Evolutionary conservation across 441 rosid species (phyloP), one percentile per base, ranked within the genome.

Genomic region (Bruguiera hainesii): DNA sequence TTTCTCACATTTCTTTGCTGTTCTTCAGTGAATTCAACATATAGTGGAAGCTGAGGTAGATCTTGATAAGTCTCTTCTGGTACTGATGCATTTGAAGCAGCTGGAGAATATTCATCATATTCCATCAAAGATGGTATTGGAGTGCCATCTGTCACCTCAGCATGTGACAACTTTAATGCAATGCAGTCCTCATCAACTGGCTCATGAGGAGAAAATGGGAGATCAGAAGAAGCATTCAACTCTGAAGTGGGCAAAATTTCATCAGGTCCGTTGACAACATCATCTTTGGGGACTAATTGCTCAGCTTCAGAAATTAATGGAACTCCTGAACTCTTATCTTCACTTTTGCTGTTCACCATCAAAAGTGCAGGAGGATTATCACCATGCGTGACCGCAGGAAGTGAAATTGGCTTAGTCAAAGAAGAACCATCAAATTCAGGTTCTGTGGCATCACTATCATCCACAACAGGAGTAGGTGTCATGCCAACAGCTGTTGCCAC

Each of bases 41-140:
- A 91, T 13, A 71, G 53, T 51, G 98, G 99, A 70, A 88, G 86
- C 59, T 82, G 72, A 64, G 90, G 90, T 67, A 93, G 82, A 65
- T 93, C 97, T 67, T 53, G 83, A 76, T 78, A 75, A 65, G 82
- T 82, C 67, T 96, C 99, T 75, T 91, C 98, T 67, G 80, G 78
- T 26, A 79, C 69, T 62, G 77, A 72, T 59, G 72, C 63, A 58
- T 66, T 82, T 66, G 85, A 80, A 76, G 70, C 75, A 79, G 76
- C 71, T 48, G 82, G 82, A 62, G 82, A 78, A 68, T 74, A 76
- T 78, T 77, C 78, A 66, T 95, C 90, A 75, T 70, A 66, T 70
- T 88, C 97, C 70, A 83, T 72, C 56, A 67, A 70, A 73, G 81
- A 76, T 63, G 71, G 76, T 50, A 73, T 46, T 71, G 78, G 88